These are phyloP conservation scores for Termitomyces heimii DNA, from an alignment of 768 basidiomycete genomes.

Conservation along the genomic window DNA sequence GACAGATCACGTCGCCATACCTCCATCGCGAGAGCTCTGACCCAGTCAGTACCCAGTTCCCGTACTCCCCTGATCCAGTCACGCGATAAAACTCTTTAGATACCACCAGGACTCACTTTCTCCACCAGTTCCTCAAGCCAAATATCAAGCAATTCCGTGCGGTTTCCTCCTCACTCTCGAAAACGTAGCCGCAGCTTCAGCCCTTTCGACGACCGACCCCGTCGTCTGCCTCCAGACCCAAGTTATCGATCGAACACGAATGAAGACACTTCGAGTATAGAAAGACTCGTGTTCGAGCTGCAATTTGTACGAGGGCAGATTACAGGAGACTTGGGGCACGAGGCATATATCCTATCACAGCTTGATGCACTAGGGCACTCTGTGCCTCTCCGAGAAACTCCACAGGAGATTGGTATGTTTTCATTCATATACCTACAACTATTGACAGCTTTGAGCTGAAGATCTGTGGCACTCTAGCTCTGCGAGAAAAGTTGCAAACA, in stretches of 20 bases:
- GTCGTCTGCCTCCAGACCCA: not conserved
- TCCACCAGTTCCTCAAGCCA: not conserved
- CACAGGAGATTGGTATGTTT: constrained; percentile 8
- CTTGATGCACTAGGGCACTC: constrained; percentile 16
- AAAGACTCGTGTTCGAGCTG: constrained; percentile 20
- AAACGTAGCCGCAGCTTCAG: constrained; percentile 11
- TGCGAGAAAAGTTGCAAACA: constrained; percentile 19
- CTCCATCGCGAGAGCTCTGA: not conserved
- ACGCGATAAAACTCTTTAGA: not conserved
- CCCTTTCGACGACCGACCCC: not conserved
- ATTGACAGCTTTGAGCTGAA: not conserved
- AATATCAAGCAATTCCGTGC: not conserved
- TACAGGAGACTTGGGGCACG: constrained; percentile 17
- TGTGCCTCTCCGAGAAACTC: not conserved
- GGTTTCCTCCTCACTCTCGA: not conserved
- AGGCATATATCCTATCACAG: constrained; percentile 19
- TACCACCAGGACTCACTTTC: constrained; percentile 9
- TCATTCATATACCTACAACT: not conserved
- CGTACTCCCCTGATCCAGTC: not conserved
- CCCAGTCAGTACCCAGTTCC: not conserved
- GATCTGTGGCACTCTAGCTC: constrained; percentile 9
- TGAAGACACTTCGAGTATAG: constrained; percentile 3
- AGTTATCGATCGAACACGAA: not conserved
- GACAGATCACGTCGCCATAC: not conserved
- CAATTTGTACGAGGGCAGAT: constrained; percentile 22